Conservation (phyloP, 1,284 basidiomycete genomes). For the Cryptococcus sp. region DNA sequence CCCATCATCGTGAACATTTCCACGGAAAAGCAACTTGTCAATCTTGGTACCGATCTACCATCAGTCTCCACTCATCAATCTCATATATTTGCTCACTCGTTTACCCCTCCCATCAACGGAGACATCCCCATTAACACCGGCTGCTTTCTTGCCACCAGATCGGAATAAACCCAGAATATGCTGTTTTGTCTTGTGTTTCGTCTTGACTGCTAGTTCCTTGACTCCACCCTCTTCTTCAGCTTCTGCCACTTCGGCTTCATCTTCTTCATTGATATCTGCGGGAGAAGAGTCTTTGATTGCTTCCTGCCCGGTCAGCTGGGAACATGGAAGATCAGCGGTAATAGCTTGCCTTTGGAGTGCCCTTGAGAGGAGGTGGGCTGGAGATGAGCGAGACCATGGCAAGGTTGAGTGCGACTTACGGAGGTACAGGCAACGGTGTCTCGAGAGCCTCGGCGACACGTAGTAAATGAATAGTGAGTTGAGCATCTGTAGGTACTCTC, state of each 20-base stretch:
- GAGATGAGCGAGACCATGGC: not conserved
- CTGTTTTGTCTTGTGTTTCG: constrained; percentile 39
- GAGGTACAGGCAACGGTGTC: constrained; percentile 44
- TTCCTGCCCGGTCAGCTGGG: constrained; percentile 15
- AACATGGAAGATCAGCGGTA: not conserved
- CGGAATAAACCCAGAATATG: constrained; percentile 39
- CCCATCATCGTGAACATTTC: constrained; percentile 39
- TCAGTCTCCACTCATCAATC: not conserved
- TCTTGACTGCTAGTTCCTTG: constrained; percentile 32
- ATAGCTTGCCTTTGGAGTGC: constrained; percentile 31
- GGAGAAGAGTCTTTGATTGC: constrained; percentile 43
- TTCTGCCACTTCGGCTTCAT: constrained; percentile 30
- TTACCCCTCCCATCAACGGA: constrained; percentile 42
- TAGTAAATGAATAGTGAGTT: constrained; percentile 55
- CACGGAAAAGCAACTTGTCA: constrained; percentile 42
- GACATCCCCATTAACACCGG: constrained; percentile 46
- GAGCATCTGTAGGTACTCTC: constrained; percentile 57
- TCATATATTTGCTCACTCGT: constrained; percentile 26
- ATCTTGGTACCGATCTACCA: constrained; percentile 42
- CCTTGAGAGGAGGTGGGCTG: constrained; percentile 37
- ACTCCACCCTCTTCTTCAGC: constrained; percentile 34
- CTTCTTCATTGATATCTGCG: constrained; percentile 23
- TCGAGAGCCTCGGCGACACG: constrained; percentile 51
- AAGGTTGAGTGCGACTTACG: constrained; percentile 20
- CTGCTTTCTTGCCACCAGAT: constrained; percentile 43